Base-by-base conservation (phyloP, 169 alveolate genomes). In the Eimeria maxima region DNA sequence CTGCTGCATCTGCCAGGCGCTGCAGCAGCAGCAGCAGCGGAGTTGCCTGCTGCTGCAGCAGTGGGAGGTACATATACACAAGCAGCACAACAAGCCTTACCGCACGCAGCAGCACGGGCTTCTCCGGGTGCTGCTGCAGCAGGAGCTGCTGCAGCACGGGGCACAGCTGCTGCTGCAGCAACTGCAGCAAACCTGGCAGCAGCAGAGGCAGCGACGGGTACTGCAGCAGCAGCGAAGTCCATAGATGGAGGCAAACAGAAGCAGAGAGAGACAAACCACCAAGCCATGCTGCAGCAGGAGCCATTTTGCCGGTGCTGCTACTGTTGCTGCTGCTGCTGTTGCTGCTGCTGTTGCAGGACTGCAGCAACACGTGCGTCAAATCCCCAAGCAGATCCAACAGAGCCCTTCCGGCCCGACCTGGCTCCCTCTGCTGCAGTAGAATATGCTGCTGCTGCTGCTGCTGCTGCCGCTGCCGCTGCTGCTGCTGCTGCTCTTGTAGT, bases 161-260 rank as follows among this genome's bases (percentile, higher is more conserved):
- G 27, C 90, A 81, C n/a, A 81, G 90, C 90, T 81, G 90, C 90
- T 81, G 90, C 73, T 50, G 90, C 90, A 81, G 73, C 90, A 33
- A 71, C 90, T 47, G 90, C 90, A 33, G 69, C 69, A 60, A 60
- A 60, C 69, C 69, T 14, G 69, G 69, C 69, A 60, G 69, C 69
- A 13, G 5, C 65, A 81, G 71, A 69, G 90, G 90, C 69, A 81
- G 69, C 6, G 90, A 50, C 22, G 90, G 90, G 14, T 50, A 45
- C 47, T 81, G 90, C 90, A 81, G 65, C 73, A 81, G 69, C 65
- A 81, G 47, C 45, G 73, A 33, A 10, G 24, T n/a, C 90, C 90
- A 81, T 71, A 81, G 24, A 24, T 81, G 90, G 50, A 81, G 71
- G 50, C 90, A 81, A 18, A 81, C 90, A 50, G 90, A 81, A 22